phyloP scores from a whole-genome alignment of 495 filamentous ascomycete genomes.

The Aspergillus saccharolyticus region DNA sequence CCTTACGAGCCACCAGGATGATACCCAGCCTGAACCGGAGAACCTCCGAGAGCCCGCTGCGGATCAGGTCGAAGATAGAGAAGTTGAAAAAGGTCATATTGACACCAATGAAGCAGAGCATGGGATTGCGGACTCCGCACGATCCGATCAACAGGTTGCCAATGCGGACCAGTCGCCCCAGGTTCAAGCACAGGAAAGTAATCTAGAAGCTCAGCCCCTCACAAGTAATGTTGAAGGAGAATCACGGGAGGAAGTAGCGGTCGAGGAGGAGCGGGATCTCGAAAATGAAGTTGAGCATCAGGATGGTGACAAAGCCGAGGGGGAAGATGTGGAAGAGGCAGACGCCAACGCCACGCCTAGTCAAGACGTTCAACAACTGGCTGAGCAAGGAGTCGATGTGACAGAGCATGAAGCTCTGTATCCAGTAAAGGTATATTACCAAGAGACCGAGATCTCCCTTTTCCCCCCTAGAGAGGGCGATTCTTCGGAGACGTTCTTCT shows the following conservation, averaged over 20 bases:
- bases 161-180: not conserved
- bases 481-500: slow-evolving; percentile 65
- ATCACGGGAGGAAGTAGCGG: slow-evolving; percentile 10
- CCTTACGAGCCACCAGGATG: not conserved
- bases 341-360: not conserved
- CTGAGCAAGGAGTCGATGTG: not conserved
- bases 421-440: slow-evolving; percentile 59
- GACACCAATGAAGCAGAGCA: slow-evolving; percentile 23
- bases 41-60: slow-evolving; percentile 9
- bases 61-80: slow-evolving; percentile 20
- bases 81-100: slow-evolving; percentile 70
- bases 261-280: slow-evolving; percentile 11
- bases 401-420: slow-evolving; percentile 26
- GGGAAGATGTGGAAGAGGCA: not conserved
- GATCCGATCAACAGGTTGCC: slow-evolving; percentile 1
- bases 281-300: slow-evolving; percentile 5
- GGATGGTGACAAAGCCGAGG: not conserved
- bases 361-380: not conserved
- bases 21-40: slow-evolving; percentile 11
- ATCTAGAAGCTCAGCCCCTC: not conserved
- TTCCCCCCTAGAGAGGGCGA: slow-evolving; percentile 63
- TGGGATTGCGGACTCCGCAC: slow-evolving; percentile 1
- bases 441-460: slow-evolving; percentile 61
- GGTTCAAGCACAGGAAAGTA: slow-evolving; percentile 13
- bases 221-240: slow-evolving; percentile 4